Conservation (phyloP, 2,329 filamentous ascomycete genomes). For the Ophiostoma australiae region DNA sequence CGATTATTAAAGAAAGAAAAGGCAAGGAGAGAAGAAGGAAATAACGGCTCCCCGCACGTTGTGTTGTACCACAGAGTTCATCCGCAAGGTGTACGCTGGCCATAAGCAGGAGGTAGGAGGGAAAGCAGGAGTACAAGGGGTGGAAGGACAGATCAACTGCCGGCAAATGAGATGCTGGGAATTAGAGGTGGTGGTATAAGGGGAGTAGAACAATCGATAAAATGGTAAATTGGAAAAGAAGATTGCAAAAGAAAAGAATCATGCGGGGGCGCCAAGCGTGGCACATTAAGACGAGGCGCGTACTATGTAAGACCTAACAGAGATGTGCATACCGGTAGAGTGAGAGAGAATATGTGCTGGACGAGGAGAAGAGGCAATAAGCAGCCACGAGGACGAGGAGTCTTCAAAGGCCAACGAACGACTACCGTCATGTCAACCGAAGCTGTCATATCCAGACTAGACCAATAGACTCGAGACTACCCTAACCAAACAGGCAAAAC, state of each 20-base stretch:
- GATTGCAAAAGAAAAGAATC: background rate
- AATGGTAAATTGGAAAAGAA: background rate
- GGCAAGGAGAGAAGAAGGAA: background rate
- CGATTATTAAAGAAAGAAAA: background rate
- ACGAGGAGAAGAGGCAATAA: background rate
- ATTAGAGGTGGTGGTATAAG: background rate
- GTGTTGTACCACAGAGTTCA: background rate
- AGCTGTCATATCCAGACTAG: background rate
- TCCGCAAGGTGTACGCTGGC: background rate
- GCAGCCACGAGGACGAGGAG: background rate
- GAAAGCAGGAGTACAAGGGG: background rate
- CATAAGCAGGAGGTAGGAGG: background rate
- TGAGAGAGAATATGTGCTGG: background rate
- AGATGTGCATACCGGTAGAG: background rate
- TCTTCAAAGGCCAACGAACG: background rate
- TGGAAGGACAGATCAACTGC: constrained; percentile 9
- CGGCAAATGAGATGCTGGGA: constrained; percentile 16
- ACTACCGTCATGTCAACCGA: constrained; percentile 2
- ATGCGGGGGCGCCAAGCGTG: constrained; percentile 12
- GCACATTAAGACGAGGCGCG: constrained; percentile 1
- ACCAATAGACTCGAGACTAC: background rate
- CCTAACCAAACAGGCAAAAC: background rate
- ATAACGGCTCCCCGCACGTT: background rate
- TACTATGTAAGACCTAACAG: constrained; percentile 1
- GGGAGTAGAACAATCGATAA: background rate